Conservation (phyloP, 225 moss, liverwort and hornwort species). For the Climacium dendroides region DNA sequence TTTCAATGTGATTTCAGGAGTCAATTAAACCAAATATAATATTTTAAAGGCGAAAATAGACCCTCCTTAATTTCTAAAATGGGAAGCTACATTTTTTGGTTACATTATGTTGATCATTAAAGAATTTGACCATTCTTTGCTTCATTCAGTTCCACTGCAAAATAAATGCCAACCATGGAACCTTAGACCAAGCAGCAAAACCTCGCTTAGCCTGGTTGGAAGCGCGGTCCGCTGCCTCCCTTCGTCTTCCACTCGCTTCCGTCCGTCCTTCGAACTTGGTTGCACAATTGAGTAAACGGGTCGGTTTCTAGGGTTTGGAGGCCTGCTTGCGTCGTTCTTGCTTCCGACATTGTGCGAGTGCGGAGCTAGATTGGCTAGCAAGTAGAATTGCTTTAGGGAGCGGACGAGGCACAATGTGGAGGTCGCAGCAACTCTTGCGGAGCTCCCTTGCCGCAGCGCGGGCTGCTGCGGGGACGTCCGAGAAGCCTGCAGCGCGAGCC, state of each 20-base stretch:
- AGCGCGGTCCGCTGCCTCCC: not conserved
- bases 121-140: not conserved
- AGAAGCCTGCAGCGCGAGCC: not conserved
- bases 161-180: not conserved
- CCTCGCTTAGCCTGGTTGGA: not conserved
- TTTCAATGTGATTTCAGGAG: not conserved
- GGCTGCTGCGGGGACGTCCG: not conserved
- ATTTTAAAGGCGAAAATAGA: not conserved
- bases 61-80: accelerated
- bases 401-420: conserved; percentile 33
- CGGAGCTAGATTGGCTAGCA: not conserved
- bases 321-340: not conserved
- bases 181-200: not conserved
- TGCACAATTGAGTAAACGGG: too few species aligned
- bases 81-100: too few species aligned
- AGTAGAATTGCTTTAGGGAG: not conserved
- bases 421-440: conserved; percentile 23
- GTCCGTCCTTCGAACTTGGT: too few species aligned
- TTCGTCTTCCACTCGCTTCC: not conserved
- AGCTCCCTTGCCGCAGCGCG: conserved; percentile 3
- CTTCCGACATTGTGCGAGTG: not conserved
- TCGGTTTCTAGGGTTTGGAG: not conserved
- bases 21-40: not conserved
- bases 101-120: not conserved
- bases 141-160: not conserved